These are phyloP conservation scores for Penicillium janthinellum DNA, from an alignment of 2,329 filamentous ascomycete species.

Conservation along the genomic window DNA sequence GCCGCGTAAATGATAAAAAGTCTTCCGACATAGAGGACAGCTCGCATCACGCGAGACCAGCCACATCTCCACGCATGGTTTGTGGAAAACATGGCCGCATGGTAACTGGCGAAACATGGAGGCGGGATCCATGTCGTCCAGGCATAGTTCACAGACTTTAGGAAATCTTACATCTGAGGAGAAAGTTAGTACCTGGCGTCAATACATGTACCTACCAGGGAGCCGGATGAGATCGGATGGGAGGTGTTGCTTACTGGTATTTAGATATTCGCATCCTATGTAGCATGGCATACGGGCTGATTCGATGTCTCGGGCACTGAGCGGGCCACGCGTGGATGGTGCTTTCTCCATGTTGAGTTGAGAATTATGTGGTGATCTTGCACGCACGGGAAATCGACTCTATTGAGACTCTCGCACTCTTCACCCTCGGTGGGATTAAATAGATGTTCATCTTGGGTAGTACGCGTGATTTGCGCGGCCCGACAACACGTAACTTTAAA, in stretches of 20 bases:
- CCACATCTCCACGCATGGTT: slow-evolving; percentile 3
- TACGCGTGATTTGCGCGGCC: neutral
- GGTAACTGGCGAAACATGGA: slow-evolving; percentile 7
- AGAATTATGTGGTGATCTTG: neutral
- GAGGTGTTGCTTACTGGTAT: neutral
- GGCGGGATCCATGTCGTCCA: slow-evolving; percentile 1
- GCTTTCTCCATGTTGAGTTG: slow-evolving; percentile 1
- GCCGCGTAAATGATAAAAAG: slow-evolving; percentile 5
- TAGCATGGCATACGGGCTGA: slow-evolving; percentile 3
- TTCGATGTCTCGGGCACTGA: slow-evolving; percentile 4
- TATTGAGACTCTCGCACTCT: no score
- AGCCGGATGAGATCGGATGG: neutral
- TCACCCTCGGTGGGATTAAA: no score
- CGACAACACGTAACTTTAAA: neutral
- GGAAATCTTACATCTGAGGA: neutral
- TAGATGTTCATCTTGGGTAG: neutral
- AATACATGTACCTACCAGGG: neutral
- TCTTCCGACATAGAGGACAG: slow-evolving; percentile 3
- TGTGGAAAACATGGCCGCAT: slow-evolving; percentile 8
- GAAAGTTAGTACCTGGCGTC: neutral
- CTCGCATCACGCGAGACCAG: slow-evolving; percentile 4
- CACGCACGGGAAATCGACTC: no score
- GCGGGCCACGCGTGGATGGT: neutral
- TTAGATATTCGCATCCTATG: slow-evolving; percentile 1
- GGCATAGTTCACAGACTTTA: slow-evolving; percentile 1